A percentile compares a stretch with the other conserved stretches of the same genome.
These are phyloP conservation scores for Leccinum barrowsii DNA, from an alignment of 768 basidiomycete species.

Conservation along the genomic window DNA sequence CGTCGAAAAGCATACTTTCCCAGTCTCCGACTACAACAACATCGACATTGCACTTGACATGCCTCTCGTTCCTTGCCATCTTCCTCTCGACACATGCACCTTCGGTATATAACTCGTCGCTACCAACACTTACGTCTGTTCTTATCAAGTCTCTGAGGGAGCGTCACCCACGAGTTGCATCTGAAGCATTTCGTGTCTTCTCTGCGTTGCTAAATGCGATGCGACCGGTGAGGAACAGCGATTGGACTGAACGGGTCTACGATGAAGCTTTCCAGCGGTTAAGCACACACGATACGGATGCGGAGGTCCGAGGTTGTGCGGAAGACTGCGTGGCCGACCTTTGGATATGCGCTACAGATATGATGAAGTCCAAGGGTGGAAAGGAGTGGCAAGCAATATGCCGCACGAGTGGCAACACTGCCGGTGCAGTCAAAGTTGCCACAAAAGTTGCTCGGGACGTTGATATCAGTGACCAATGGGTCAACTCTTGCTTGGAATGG, in stretches of 20 bases:
- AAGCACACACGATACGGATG: slow-evolving; percentile 80
- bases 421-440: slow-evolving; percentile 77
- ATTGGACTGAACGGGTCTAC: slow-evolving; percentile 75
- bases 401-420: slow-evolving; percentile 63
- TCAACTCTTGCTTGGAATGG: slow-evolving; percentile 77
- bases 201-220: slow-evolving; percentile 76
- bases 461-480: slow-evolving; percentile 71
- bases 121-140: slow-evolving; percentile 68
- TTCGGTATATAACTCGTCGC: slow-evolving; percentile 51
- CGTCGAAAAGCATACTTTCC: slow-evolving; percentile 60
- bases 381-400: slow-evolving; percentile 83
- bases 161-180: slow-evolving; percentile 83
- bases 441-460: slow-evolving; percentile 79
- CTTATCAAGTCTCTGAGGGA: slow-evolving; percentile 75
- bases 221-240: slow-evolving; percentile 59
- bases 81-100: slow-evolving; percentile 73
- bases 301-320: slow-evolving; percentile 81
- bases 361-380: slow-evolving; percentile 56
- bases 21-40: slow-evolving; percentile 72
- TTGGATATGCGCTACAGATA: slow-evolving; percentile 82
- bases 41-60: slow-evolving; percentile 77
- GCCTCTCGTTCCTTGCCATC: slow-evolving; percentile 78
- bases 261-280: slow-evolving; percentile 68
- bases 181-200: slow-evolving; percentile 85
- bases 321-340: slow-evolving; percentile 83